phyloP scores from a whole-genome alignment of 176 grass and related monocot genomes.

The Areca catechu region DNA sequence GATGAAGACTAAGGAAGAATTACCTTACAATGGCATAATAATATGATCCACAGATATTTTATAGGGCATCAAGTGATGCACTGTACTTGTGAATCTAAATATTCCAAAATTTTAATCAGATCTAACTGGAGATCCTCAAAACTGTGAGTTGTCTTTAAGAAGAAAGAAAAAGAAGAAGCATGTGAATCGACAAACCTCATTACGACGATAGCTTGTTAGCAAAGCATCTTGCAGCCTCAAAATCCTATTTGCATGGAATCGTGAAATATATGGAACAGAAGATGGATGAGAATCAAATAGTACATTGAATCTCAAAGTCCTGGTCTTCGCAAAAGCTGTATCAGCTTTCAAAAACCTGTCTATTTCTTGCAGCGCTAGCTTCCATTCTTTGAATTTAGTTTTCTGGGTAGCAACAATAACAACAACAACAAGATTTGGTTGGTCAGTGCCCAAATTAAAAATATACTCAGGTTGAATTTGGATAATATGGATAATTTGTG shows the following conservation, averaged over 20 bases:
- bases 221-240: constrained; percentile 86
- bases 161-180: background rate
- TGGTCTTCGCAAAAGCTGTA: constrained; percentile 54
- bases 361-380: constrained; percentile 80
- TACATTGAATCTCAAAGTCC: constrained; percentile 65
- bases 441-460: background rate
- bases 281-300: constrained; percentile 80
- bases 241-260: constrained; percentile 70
- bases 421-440: background rate
- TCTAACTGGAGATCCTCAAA: no score
- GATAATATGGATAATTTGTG: no score
- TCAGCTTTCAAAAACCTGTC: constrained; percentile 80
- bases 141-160: background rate
- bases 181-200: constrained; percentile 47
- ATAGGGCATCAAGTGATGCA: no score
- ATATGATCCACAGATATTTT: no score
- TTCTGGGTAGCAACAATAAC: constrained; percentile 27
- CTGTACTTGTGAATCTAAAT: no score
- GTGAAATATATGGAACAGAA: constrained; percentile 54
- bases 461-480: no score
- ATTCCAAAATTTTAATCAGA: no score
- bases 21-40: no score
- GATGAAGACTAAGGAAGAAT: no score
- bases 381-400: constrained; percentile 98
- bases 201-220: constrained; percentile 70